Percentiles rank a stretch among this genome's conserved stretches.
These are phyloP conservation scores for Candida krabiensis DNA, from an alignment of 805 yeast genomes.

Conservation along the genomic window DNA sequence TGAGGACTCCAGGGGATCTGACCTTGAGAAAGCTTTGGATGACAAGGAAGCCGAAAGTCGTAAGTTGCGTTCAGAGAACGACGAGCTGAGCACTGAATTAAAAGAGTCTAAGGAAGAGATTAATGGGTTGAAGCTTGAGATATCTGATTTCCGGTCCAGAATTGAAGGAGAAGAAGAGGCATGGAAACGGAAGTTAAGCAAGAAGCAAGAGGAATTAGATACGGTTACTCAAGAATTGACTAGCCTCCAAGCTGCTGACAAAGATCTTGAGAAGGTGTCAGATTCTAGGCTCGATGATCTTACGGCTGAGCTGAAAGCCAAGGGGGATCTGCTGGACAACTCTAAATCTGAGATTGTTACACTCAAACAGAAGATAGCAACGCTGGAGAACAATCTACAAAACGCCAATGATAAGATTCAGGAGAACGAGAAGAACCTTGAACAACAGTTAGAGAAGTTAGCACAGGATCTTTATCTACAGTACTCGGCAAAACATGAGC, in stretches of 20 bases:
- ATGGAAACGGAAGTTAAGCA: slow-evolving; percentile 3
- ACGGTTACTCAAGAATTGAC: slow-evolving; percentile 9
- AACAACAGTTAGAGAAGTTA: slow-evolving; percentile 55
- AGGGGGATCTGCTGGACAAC: slow-evolving; percentile 15
- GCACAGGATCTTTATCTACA: slow-evolving; percentile 72
- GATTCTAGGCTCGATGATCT: slow-evolving; percentile 12
- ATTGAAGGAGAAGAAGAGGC: slow-evolving; percentile 1
- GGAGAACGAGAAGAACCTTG: slow-evolving; percentile 48
- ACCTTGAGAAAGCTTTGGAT: slow-evolving; percentile 9
- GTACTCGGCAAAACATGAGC: slow-evolving; percentile 75
- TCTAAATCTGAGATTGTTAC: slow-evolving; percentile 14
- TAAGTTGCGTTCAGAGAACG: slow-evolving; percentile 10
- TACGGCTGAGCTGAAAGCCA: slow-evolving; percentile 10
- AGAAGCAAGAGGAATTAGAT: slow-evolving; percentile 12
- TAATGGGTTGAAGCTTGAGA: slow-evolving; percentile 1
- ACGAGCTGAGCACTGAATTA: slow-evolving; percentile 5
- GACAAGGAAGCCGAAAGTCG: slow-evolving; percentile 9
- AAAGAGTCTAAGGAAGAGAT: slow-evolving; percentile 6
- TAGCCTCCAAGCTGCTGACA: slow-evolving; percentile 2
- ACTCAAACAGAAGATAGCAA: slow-evolving; percentile 13
- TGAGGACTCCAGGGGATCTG: slow-evolving; percentile 4
- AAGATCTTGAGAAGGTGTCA: slow-evolving; percentile 2
- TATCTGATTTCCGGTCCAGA: no score
- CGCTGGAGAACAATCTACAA: slow-evolving; percentile 21
- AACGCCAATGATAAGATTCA: slow-evolving; percentile 25